Conservation (phyloP, 768 basidiomycete species). For the Pleurotus eryngii region DNA sequence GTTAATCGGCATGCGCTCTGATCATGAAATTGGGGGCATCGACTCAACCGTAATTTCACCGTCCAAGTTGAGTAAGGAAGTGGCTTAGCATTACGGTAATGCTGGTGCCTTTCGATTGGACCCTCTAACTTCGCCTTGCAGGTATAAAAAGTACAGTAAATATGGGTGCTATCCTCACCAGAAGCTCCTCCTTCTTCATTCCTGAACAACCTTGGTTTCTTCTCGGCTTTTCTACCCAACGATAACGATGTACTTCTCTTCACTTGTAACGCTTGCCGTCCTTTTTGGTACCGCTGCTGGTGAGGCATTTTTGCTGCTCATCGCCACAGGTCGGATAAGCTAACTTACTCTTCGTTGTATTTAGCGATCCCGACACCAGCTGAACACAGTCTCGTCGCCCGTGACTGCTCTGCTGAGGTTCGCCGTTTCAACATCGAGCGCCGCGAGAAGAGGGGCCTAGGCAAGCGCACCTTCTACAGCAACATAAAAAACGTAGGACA, state of each 20-base stretch:
- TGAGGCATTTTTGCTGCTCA: not conserved
- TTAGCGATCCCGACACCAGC: slow-evolving; percentile 14
- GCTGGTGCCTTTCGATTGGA: slow-evolving; percentile 1
- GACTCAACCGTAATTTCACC: slow-evolving; percentile 6
- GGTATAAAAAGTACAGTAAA: not conserved
- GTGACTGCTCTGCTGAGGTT: slow-evolving; percentile 22
- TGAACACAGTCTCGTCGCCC: slow-evolving; percentile 8
- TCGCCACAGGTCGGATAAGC: not conserved
- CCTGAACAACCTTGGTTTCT: not conserved
- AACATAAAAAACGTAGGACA: slow-evolving; percentile 18
- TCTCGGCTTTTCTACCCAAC: not conserved
- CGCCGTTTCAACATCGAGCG: slow-evolving; percentile 12
- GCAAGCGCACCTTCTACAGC: slow-evolving; percentile 17
- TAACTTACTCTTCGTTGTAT: not conserved
- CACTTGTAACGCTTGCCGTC: slow-evolving; percentile 13
- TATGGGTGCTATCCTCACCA: not conserved
- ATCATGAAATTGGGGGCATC: slow-evolving; percentile 4
- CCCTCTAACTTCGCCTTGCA: not conserved
- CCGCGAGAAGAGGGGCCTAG: slow-evolving; percentile 17
- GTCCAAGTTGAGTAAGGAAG: not conserved
- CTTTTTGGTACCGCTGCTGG: slow-evolving; percentile 14
- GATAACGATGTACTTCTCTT: slow-evolving; percentile 2
- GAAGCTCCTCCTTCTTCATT: not conserved
- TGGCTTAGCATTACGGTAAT: not conserved
- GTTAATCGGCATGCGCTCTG: not conserved